phyloP scores from a whole-genome alignment of 176 grass and related monocot species.

The Musa acuminata region DNA sequence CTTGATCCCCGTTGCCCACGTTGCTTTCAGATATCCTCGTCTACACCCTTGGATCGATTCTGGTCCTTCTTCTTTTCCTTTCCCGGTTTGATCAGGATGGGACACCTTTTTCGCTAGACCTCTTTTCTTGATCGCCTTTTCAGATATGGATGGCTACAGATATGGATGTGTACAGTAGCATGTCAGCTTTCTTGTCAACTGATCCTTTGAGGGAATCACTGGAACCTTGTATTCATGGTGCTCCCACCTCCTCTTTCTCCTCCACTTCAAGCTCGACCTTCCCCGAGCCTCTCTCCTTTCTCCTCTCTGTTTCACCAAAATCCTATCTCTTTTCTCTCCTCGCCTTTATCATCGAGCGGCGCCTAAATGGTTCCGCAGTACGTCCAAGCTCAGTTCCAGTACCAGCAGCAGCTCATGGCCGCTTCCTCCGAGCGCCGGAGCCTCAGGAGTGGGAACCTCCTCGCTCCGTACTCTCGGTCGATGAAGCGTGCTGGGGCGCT shows the following conservation, averaged over 20 bases:
- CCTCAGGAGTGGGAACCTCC: not conserved
- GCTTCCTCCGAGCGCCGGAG: not conserved
- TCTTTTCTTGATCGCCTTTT: not conserved
- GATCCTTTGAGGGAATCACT: not conserved
- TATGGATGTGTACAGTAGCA: not conserved
- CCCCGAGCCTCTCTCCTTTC: not conserved
- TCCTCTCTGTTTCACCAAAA: conserved; percentile 2
- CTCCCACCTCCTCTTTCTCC: not conserved
- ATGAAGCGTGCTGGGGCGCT: not conserved
- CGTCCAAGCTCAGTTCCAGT: conserved; percentile 1
- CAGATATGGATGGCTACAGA: not conserved
- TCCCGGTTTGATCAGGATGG: no score
- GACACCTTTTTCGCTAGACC: not conserved
- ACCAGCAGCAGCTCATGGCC: not conserved
- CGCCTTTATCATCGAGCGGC: not conserved
- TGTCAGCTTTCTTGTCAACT: not conserved
- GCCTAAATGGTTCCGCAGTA: not conserved
- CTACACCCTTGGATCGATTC: no score
- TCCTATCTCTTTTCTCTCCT: conserved; percentile 5
- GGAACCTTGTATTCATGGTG: not conserved
- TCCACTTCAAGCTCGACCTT: not conserved
- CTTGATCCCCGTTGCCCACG: no score
- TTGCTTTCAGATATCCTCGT: no score
- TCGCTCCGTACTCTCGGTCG: not conserved
- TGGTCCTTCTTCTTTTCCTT: no score